phyloP scores from a whole-genome alignment of 768 basidiomycete genomes.

The Trametes meyenii region DNA sequence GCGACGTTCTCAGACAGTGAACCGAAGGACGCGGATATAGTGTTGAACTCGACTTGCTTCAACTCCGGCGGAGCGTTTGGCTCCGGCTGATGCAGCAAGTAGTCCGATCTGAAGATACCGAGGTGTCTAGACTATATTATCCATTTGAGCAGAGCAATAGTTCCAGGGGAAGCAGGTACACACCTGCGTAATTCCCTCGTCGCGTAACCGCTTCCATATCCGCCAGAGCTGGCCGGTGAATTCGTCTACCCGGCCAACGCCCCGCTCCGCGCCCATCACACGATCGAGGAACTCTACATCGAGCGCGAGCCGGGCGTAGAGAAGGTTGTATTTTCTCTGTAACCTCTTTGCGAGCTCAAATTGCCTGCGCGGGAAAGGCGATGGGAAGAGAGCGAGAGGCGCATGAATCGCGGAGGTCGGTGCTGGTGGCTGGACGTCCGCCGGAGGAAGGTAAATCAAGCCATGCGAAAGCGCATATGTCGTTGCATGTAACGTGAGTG shows the following conservation, averaged over 20 bases:
- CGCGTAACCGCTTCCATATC: constrained; percentile 78
- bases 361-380: constrained; percentile 75
- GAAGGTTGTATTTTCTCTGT: constrained; percentile 78
- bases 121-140: constrained; percentile 71
- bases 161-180: neutral
- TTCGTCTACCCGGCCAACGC: constrained; percentile 81
- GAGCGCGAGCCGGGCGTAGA: constrained; percentile 84
- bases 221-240: constrained; percentile 88
- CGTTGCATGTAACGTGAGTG: constrained; percentile 66
- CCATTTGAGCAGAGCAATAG: constrained; percentile 32
- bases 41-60: constrained; percentile 99
- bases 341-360: constrained; percentile 68
- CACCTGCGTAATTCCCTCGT: constrained; percentile 64
- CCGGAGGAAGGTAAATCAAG: constrained; percentile 75
- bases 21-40: constrained; percentile 92
- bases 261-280: constrained; percentile 78
- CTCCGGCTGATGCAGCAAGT: constrained; percentile 70
- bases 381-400: constrained; percentile 85
- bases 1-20: constrained; percentile 67
- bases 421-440: constrained; percentile 45
- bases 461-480: constrained; percentile 87
- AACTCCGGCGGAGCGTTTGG: constrained; percentile 46
- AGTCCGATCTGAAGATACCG: constrained; percentile 94
- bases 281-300: constrained; percentile 80
- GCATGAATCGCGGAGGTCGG: constrained; percentile 86